Conservation (phyloP, 2,329 filamentous ascomycete species). For the Cladophialophora yegresii region DNA sequence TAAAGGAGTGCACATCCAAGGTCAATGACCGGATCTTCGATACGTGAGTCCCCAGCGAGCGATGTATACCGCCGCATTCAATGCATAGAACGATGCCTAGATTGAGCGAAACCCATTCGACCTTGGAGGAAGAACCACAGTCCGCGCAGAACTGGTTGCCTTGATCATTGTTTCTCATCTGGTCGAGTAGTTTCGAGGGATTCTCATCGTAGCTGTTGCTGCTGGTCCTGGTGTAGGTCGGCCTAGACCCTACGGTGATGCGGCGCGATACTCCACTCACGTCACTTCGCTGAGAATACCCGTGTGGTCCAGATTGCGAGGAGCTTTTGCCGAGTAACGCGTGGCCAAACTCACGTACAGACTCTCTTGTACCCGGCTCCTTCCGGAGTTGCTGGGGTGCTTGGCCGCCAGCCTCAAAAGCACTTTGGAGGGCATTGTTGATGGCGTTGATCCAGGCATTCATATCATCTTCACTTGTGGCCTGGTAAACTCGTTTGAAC, state of each 20-base stretch:
- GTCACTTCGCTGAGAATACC: slow-evolving; percentile 46
- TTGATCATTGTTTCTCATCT: slow-evolving; percentile 84
- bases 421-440: slow-evolving; percentile 91
- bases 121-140: slow-evolving; percentile 86
- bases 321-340: slow-evolving; percentile 90
- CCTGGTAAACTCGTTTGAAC: slow-evolving; percentile 94
- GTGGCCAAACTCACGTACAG: slow-evolving; percentile 66
- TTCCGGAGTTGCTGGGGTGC: slow-evolving; percentile 54
- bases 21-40: slow-evolving; percentile 96
- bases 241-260: slow-evolving; percentile 87
- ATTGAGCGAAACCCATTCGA: slow-evolving; percentile 99
- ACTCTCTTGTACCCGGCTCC: slow-evolving; percentile 49
- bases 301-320: slow-evolving; percentile 58
- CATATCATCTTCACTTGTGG: slow-evolving; percentile 97
- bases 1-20: slow-evolving; percentile 93
- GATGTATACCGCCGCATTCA: slow-evolving; percentile 95
- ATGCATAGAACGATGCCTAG: slow-evolving; percentile 95
- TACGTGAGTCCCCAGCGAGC: slow-evolving; percentile 94
- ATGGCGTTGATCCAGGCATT: slow-evolving; percentile 93
- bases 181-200: slow-evolving; percentile 81
- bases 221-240: slow-evolving; percentile 67
- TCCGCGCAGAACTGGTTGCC: slow-evolving; percentile 94
- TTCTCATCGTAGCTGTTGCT: slow-evolving; percentile 72
- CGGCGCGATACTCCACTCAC: slow-evolving; percentile 71
- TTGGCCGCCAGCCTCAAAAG: slow-evolving; percentile 76